phyloP scores from a whole-genome alignment of 352 stramenopile species.

The Globisporangium cylindrosporum region DNA sequence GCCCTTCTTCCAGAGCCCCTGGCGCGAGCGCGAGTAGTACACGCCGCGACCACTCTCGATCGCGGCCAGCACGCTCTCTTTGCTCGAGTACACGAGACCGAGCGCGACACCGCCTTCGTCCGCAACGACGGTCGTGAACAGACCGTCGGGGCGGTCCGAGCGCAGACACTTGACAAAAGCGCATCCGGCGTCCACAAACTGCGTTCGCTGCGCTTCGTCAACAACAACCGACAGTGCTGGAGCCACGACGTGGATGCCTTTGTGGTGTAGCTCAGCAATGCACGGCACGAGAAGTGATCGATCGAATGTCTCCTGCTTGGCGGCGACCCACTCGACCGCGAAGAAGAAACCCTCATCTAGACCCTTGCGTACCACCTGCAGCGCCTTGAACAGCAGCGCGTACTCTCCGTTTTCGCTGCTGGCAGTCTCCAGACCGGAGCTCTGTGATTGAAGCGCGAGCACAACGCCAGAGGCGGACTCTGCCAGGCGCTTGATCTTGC shows the following conservation, averaged over 20 bases:
- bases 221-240: slow-evolving; percentile 23
- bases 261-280: slow-evolving; percentile 61
- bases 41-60: slow-evolving; percentile 88
- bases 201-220: slow-evolving; percentile 19
- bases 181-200: slow-evolving; percentile 33
- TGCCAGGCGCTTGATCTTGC: slow-evolving; percentile 40
- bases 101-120: slow-evolving; percentile 86
- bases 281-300: slow-evolving; percentile 28
- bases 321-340: slow-evolving; percentile 39
- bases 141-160: slow-evolving; percentile 87
- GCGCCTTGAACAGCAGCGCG: slow-evolving; percentile 21
- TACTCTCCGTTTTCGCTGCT: slow-evolving; percentile 21
- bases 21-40: slow-evolving; percentile 94
- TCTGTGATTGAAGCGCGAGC: slow-evolving; percentile 30
- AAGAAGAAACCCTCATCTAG: slow-evolving; percentile 55
- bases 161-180: slow-evolving; percentile 79
- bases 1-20: slow-evolving; percentile 93
- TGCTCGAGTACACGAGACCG: slow-evolving; percentile 94
- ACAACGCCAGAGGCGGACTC: slow-evolving; percentile 41
- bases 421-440: slow-evolving; percentile 17
- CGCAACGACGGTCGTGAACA: slow-evolving; percentile 94
- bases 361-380: slow-evolving; percentile 36
- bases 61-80: slow-evolving; percentile 88
- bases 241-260: slow-evolving; percentile 56
- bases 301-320: slow-evolving; percentile 21